phyloP scores from a whole-genome alignment of 177 flowering plant genomes.

The Vitis hybrid region DNA sequence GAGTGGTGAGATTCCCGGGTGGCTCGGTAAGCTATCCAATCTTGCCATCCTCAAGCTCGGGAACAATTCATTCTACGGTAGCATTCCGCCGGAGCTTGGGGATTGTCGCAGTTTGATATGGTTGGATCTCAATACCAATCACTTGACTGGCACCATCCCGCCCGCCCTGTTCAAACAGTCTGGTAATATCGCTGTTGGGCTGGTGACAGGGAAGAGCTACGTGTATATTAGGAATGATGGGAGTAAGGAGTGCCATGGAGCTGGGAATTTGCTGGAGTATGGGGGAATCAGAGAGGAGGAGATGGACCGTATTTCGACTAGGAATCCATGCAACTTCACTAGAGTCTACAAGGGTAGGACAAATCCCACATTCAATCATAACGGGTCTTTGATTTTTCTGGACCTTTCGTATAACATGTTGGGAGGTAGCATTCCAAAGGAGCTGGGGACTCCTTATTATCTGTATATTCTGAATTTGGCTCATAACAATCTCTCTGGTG shows the following conservation, averaged over 20 bases:
- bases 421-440: slow-evolving; percentile 71
- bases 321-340: slow-evolving; percentile 77
- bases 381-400: slow-evolving; percentile 91
- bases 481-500: slow-evolving; percentile 74
- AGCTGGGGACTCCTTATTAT: slow-evolving; percentile 71
- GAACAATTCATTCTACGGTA: slow-evolving; percentile 77
- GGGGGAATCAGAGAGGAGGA: slow-evolving; percentile 69
- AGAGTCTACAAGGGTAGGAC: slow-evolving; percentile 66
- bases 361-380: slow-evolving; percentile 66
- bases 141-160: slow-evolving; percentile 70
- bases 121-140: slow-evolving; percentile 91
- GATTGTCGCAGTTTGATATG: slow-evolving; percentile 87
- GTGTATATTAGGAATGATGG: slow-evolving; percentile 83
- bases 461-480: slow-evolving; percentile 70
- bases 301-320: slow-evolving; percentile 52
- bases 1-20: slow-evolving; percentile 71
- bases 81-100: slow-evolving; percentile 82
- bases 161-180: slow-evolving; percentile 67
- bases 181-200: slow-evolving; percentile 65
- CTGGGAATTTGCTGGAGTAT: slow-evolving; percentile 90
- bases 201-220: slow-evolving; percentile 67
- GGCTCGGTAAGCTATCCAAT: slow-evolving; percentile 57
- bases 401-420: slow-evolving; percentile 76
- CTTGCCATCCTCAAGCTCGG: slow-evolving; percentile 90
- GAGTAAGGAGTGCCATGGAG: slow-evolving; percentile 76